Conservation (phyloP, 805 yeast genomes). For the Allodekkera sacchari region DNA sequence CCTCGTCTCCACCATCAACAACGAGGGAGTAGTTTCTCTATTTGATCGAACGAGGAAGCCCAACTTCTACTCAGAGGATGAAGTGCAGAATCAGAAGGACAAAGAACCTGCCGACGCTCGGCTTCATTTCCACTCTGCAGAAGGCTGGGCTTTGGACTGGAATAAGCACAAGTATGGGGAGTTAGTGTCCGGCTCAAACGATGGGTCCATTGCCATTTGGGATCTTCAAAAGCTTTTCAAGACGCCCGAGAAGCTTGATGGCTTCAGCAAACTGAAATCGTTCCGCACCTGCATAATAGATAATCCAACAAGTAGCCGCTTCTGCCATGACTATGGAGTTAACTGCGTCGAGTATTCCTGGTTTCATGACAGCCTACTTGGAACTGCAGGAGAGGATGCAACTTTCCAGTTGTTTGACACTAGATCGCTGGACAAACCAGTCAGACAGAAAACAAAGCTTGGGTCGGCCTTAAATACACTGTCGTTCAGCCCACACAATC, state of each 20-base stretch:
- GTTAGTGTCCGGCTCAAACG: slow-evolving; percentile 52
- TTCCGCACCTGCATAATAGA: slow-evolving; percentile 6
- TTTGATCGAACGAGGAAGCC: slow-evolving; percentile 84
- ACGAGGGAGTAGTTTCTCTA: slow-evolving; percentile 54
- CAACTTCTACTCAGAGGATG: slow-evolving; percentile 28
- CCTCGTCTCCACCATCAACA: slow-evolving; percentile 61
- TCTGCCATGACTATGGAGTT: slow-evolving; percentile 39
- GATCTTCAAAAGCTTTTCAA: slow-evolving; percentile 36
- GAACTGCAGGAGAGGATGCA: slow-evolving; percentile 61
- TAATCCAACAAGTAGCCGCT: slow-evolving; percentile 12
- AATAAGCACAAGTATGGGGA: slow-evolving; percentile 53
- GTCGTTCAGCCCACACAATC: slow-evolving; percentile 50
- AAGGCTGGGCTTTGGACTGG: slow-evolving; percentile 73
- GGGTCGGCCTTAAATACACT: slow-evolving; percentile 38
- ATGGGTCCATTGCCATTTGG: slow-evolving; percentile 59
- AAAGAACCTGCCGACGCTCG: slow-evolving; percentile 16
- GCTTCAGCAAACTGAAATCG: slow-evolving; percentile 1
- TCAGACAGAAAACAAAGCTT: background rate
- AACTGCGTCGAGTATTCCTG: slow-evolving; percentile 71
- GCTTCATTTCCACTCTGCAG: slow-evolving; percentile 30
- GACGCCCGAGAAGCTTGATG: slow-evolving; percentile 6
- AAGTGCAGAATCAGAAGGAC: slow-evolving; percentile 2
- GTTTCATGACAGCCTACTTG: slow-evolving; percentile 51
- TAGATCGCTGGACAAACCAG: slow-evolving; percentile 24
- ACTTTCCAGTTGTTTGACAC: slow-evolving; percentile 44